Evolutionary conservation across 2,329 filamentous ascomycete genomes (phyloP).

Genomic region (Lasiodiplodia sp.): DNA sequence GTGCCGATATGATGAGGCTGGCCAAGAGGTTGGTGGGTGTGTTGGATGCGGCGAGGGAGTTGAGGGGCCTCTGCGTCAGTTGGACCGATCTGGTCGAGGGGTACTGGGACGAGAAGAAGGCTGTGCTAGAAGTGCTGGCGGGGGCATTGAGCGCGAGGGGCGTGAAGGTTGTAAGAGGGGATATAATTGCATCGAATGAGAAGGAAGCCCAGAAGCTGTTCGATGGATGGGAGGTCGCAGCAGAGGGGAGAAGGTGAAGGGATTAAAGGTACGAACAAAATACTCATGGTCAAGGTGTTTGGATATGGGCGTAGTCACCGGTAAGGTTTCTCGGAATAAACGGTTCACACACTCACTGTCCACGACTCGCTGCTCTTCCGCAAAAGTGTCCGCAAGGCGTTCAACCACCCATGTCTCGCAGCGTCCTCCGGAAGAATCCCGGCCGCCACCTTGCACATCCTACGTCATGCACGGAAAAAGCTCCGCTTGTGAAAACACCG

Average conservation of each 20-base stretch:
- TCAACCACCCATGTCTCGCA: not conserved
- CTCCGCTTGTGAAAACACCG: not conserved
- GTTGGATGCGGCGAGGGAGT: not conserved
- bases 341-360: not conserved
- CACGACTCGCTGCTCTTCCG: not conserved
- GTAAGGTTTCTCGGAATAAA: not conserved
- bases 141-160: slow-evolving; percentile 1
- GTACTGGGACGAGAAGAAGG: slow-evolving; percentile 17
- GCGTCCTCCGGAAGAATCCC: not conserved
- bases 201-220: slow-evolving; percentile 1
- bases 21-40: slow-evolving; percentile 18
- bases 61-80: slow-evolving; percentile 2
- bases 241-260: not conserved
- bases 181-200: slow-evolving; percentile 15
- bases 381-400: not conserved
- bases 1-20: slow-evolving; percentile 15
- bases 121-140: slow-evolving; percentile 3
- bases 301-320: not conserved
- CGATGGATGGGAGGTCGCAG: not conserved
- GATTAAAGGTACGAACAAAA: not conserved
- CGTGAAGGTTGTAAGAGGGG: slow-evolving; percentile 1
- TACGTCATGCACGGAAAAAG: not conserved
- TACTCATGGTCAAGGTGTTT: not conserved
- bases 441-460: not conserved
- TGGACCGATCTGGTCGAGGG: slow-evolving; percentile 23